phyloP scores from a whole-genome alignment of 345 rosid species.

The Erodium maritimum region DNA sequence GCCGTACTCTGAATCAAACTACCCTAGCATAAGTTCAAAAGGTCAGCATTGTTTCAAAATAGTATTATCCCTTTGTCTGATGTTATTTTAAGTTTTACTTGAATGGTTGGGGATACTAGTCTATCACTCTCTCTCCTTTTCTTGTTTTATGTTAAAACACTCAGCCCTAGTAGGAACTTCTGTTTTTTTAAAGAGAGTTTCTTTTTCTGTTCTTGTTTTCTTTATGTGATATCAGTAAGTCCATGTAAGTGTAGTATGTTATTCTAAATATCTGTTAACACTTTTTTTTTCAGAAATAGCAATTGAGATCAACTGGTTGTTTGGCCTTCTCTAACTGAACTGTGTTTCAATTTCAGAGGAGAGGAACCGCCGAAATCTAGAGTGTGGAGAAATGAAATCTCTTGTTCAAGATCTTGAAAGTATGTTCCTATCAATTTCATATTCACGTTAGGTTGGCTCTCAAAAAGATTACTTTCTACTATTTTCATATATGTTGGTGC shows the following conservation, averaged over 20 bases:
- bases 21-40: too few relatives aligned
- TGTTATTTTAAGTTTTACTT: too few relatives aligned
- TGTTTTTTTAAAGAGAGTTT: background rate
- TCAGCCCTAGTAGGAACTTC: background rate
- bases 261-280: background rate
- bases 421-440: constrained; percentile 18
- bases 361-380: constrained; percentile 42
- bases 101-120: too few relatives aligned
- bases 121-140: background rate
- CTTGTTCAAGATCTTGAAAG: constrained; percentile 64
- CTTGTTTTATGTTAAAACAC: background rate
- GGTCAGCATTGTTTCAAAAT: too few relatives aligned
- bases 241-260: background rate
- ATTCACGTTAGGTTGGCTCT: background rate
- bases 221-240: background rate
- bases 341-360: constrained; percentile 34
- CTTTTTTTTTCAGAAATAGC: background rate
- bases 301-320: background rate
- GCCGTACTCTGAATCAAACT: too few relatives aligned
- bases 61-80: too few relatives aligned
- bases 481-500: constrained; percentile 1
- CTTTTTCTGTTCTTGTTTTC: background rate
- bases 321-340: constrained; percentile 9
- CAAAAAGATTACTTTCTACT: too few relatives aligned
- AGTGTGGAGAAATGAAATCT: constrained; percentile 54